Percentiles rank a stretch among this genome's conserved stretches.
Conservation (phyloP, 2,329 filamentous ascomycete species). For the Talaromyces sp. region DNA sequence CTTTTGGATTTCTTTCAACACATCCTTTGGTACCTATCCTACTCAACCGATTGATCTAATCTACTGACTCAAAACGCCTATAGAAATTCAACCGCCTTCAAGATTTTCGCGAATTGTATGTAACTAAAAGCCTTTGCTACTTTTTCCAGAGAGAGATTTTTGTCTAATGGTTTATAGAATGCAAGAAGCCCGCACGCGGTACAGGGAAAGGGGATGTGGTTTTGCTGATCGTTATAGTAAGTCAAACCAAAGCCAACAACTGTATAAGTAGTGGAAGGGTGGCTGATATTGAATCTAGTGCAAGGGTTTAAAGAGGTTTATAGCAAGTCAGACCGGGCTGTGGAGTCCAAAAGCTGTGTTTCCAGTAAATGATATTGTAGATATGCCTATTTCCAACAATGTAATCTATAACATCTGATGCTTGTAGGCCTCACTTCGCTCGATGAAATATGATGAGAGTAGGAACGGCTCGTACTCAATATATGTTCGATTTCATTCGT, state of each 20-base stretch:
- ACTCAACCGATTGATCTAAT: neutral
- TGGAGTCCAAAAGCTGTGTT: neutral
- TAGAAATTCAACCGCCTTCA: slow-evolving; percentile 50
- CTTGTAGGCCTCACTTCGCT: no score
- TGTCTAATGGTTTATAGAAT: slow-evolving; percentile 22
- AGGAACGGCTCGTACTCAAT: no score
- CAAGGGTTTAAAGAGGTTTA: neutral
- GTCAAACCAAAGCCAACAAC: slow-evolving; percentile 1
- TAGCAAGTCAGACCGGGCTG: neutral
- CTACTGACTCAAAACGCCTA: slow-evolving; percentile 7
- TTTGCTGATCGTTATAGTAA: slow-evolving; percentile 23
- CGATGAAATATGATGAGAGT: no score
- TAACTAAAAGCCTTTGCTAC: slow-evolving; percentile 14
- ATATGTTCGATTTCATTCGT: no score
- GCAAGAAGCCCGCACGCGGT: slow-evolving; percentile 34
- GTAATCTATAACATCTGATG: no score
- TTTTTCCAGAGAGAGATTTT: neutral
- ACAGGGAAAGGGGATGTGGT: slow-evolving; percentile 34
- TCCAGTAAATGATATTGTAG: neutral
- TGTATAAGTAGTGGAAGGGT: neutral
- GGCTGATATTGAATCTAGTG: neutral
- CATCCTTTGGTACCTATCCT: slow-evolving; percentile 47
- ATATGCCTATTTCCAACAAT: neutral
- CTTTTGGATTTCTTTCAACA: slow-evolving; percentile 55
- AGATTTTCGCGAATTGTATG: slow-evolving; percentile 52